phyloP scores from a whole-genome alignment of 2,329 filamentous ascomycete species.

The Whalleya microplaca region DNA sequence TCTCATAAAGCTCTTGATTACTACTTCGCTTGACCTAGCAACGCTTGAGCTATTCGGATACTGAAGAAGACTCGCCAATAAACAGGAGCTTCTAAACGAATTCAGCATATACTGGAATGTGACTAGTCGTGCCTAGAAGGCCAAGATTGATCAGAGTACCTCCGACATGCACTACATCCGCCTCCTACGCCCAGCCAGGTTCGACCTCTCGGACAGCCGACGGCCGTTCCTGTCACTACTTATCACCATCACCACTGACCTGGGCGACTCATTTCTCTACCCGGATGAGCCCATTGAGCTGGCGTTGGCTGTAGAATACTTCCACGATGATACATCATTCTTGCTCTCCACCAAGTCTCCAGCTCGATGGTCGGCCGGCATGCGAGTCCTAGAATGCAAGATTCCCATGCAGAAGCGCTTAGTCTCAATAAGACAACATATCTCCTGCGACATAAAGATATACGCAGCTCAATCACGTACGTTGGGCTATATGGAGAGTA shows the following conservation, averaged over 20 bases:
- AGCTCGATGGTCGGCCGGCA: slow-evolving; percentile 37
- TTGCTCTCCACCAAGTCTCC: background rate
- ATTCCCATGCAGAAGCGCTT: slow-evolving; percentile 23
- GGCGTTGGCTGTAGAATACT: slow-evolving; percentile 38
- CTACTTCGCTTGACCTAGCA: too few relatives aligned
- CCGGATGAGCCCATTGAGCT: slow-evolving; percentile 50
- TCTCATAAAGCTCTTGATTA: too few relatives aligned
- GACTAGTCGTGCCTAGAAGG: too few relatives aligned
- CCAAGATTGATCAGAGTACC: too few relatives aligned
- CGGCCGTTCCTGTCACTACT: slow-evolving; percentile 42
- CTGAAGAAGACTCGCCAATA: too few relatives aligned
- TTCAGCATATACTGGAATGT: background rate
- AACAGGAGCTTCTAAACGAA: too few relatives aligned
- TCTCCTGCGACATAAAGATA: slow-evolving; percentile 25
- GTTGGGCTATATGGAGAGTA: slow-evolving; percentile 16
- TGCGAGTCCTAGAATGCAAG: slow-evolving; percentile 45
- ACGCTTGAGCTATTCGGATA: too few relatives aligned
- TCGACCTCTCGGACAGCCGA: slow-evolving; percentile 31
- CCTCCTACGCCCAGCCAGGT: slow-evolving; percentile 52
- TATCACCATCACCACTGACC: slow-evolving; percentile 60
- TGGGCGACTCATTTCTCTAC: slow-evolving; percentile 59
- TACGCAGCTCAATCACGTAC: slow-evolving; percentile 20
- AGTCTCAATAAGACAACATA: slow-evolving; percentile 6
- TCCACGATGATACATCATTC: slow-evolving; percentile 5
- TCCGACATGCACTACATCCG: slow-evolving; percentile 60